Conservation (phyloP, 2,329 filamentous ascomycete species). For the Trichoderma sp. region DNA sequence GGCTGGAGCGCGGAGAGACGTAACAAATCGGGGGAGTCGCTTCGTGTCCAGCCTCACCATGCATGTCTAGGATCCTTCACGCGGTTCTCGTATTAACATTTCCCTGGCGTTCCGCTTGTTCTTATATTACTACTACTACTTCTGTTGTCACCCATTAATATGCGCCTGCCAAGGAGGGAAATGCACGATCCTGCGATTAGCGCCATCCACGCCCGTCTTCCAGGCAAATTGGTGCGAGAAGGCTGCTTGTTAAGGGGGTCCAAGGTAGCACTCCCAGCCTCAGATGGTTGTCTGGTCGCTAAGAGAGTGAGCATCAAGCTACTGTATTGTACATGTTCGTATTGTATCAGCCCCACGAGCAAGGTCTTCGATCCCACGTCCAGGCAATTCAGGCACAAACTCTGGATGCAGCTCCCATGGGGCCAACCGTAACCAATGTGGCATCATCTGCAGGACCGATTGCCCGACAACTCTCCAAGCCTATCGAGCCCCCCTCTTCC, state of each 20-base stretch:
- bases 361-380: not conserved
- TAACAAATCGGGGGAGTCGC: not conserved
- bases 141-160: not conserved
- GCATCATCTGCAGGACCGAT: conserved; percentile 6
- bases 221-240: not conserved
- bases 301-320: not conserved
- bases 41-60: conserved; percentile 3
- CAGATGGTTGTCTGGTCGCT: not conserved
- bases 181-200: conserved; percentile 6
- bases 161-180: not conserved
- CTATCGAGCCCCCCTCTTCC: conserved; percentile 9
- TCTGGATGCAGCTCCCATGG: conserved; percentile 2
- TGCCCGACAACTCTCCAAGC: not conserved
- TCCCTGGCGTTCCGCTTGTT: not conserved
- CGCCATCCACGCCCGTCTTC: not conserved
- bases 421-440: not conserved
- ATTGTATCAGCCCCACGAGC: not conserved
- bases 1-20: not conserved
- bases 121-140: not conserved
- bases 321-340: not conserved
- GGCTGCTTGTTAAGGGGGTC: not conserved
- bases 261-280: not conserved
- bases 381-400: conserved; percentile 5
- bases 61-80: conserved; percentile 5
- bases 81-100: not conserved